These are phyloP conservation scores for Diaporthe nobilis DNA, from an alignment of 2,329 filamentous ascomycete genomes.

Conservation along the genomic window DNA sequence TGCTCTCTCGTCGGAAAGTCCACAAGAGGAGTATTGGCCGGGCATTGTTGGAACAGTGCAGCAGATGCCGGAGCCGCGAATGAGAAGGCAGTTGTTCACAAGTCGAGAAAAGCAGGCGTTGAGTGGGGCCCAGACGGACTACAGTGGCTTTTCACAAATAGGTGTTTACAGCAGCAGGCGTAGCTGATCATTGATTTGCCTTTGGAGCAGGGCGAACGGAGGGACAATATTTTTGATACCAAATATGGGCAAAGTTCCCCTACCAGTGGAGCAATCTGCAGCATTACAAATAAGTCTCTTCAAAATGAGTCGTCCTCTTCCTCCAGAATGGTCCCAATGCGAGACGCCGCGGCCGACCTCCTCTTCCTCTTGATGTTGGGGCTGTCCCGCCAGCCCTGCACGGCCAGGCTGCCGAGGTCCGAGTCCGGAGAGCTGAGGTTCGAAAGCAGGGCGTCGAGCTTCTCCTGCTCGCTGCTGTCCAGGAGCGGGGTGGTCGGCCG, in stretches of 20 bases:
- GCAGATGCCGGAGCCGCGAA: neutral
- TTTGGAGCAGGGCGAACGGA: constrained; percentile 1
- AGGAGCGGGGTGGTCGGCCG: constrained; percentile 37
- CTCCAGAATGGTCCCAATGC: constrained; percentile 72
- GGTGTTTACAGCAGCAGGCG: constrained; percentile 10
- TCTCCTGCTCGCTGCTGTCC: constrained; percentile 26
- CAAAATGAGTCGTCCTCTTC: constrained; percentile 72
- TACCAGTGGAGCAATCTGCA: neutral
- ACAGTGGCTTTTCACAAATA: neutral
- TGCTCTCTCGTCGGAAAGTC: neutral
- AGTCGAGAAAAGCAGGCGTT: neutral
- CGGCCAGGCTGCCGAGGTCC: constrained; percentile 27
- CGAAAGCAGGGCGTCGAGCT: constrained; percentile 37
- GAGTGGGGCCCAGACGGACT: neutral
- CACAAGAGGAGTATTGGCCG: neutral
- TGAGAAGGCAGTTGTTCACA: neutral
- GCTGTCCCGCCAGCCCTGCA: constrained; percentile 42
- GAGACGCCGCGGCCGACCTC: constrained; percentile 55
- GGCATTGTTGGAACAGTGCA: neutral
- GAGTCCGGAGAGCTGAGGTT: constrained; percentile 39
- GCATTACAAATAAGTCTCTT: neutral
- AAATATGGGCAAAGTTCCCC: constrained; percentile 3
- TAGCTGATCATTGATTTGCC: constrained; percentile 27
- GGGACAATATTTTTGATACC: constrained; percentile 30
- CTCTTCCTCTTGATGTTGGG: constrained; percentile 53